phyloP scores from a whole-genome alignment of 2,329 filamentous ascomycete species.

The Penicillium sp. region DNA sequence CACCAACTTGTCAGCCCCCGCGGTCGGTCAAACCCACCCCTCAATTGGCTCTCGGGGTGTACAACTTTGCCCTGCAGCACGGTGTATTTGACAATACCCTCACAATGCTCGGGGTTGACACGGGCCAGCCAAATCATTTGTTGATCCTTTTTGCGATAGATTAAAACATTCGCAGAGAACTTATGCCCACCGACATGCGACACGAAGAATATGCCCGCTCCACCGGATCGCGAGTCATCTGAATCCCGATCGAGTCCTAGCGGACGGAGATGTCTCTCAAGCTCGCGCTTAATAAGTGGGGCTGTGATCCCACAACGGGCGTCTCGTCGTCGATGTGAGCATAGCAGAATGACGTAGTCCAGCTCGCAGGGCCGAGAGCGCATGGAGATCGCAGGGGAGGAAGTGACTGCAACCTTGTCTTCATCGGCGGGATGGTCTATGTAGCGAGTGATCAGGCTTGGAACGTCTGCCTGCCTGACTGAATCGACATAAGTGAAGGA shows the following conservation, averaged over 20 bases:
- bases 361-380: slow-evolving; percentile 69
- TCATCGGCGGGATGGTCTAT: slow-evolving; percentile 62
- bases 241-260: slow-evolving; percentile 78
- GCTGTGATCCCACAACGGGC: slow-evolving; percentile 89
- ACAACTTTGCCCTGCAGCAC: slow-evolving; percentile 86
- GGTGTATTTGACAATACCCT: slow-evolving; percentile 84
- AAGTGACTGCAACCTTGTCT: slow-evolving; percentile 55
- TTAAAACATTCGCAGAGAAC: slow-evolving; percentile 86
- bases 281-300: slow-evolving; percentile 75
- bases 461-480: slow-evolving; percentile 66
- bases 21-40: slow-evolving; percentile 79
- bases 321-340: slow-evolving; percentile 85
- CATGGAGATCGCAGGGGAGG: slow-evolving; percentile 33
- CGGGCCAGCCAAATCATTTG: slow-evolving; percentile 80
- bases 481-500: slow-evolving; percentile 78
- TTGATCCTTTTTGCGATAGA: slow-evolving; percentile 65
- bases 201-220: slow-evolving; percentile 88
- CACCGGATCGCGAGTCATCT: slow-evolving; percentile 79
- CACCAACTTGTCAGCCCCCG: slow-evolving; percentile 69
- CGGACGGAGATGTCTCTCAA: slow-evolving; percentile 79
- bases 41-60: slow-evolving; percentile 77
- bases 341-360: slow-evolving; percentile 80
- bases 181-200: slow-evolving; percentile 93
- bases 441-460: slow-evolving; percentile 66
- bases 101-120: slow-evolving; percentile 81